Evolutionary conservation across 2,329 filamentous ascomycete genomes (phyloP).

Genomic region (Onygenales sp.): DNA sequence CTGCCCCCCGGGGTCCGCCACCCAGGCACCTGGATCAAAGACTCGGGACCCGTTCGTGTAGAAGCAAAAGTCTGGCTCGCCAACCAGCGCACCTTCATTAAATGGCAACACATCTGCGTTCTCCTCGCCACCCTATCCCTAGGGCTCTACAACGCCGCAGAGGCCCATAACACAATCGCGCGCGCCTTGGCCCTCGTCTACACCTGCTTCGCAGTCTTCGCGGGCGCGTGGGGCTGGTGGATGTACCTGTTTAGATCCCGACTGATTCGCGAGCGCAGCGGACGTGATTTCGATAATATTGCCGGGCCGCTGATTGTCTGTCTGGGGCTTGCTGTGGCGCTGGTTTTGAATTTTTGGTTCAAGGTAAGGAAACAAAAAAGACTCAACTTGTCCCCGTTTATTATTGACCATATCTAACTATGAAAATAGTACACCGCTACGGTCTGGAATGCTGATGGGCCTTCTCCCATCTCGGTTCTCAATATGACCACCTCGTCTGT

Average conservation of each 20-base stretch:
- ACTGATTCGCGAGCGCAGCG: conserved; percentile 77
- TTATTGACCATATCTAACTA: conserved; percentile 9
- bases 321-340: conserved; percentile 63
- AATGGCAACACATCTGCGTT: conserved; percentile 94
- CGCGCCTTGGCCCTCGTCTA: conserved; percentile 74
- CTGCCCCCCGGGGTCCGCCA: conserved; percentile 83
- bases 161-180: conserved; percentile 62
- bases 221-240: conserved; percentile 76
- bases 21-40: conserved; percentile 85
- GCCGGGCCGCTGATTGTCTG: conserved; percentile 78
- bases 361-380: conserved; percentile 40
- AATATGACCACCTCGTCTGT: not conserved
- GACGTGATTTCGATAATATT: conserved; percentile 86
- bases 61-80: conserved; percentile 98
- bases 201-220: conserved; percentile 70
- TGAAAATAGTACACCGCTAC: conserved; percentile 21
- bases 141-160: conserved; percentile 80
- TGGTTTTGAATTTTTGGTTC: conserved; percentile 82
- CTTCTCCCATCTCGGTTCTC: not conserved
- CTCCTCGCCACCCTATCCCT: conserved; percentile 76
- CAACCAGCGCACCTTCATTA: conserved; percentile 96
- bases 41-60: conserved; percentile 80
- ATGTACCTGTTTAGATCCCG: conserved; percentile 66
- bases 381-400: not conserved
- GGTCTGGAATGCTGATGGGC: conserved; percentile 5